Evolutionary conservation across 352 stramenopile species (phyloP), one percentile per base, ranked within the genome.

Genomic region (Phytophthora pinifolia): DNA sequence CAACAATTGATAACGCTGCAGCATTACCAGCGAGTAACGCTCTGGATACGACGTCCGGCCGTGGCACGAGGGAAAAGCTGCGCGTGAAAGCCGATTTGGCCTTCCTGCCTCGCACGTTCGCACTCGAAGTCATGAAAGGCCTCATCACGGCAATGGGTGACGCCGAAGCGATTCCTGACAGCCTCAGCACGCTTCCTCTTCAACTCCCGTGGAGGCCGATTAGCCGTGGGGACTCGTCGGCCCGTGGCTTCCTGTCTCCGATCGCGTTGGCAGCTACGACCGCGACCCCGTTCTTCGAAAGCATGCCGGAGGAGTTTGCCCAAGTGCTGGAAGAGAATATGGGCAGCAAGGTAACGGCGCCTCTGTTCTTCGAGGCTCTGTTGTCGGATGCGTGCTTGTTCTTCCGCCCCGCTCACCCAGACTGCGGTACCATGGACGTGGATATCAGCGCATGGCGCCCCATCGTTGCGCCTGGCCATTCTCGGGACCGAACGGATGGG

Each of bases 321-420:
- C 47, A 68, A 33, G 74, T 82, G 14, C 25, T 87, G 0, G 74
- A 82, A 36, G 63, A 86, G 45, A 51, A 62, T 6, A 64, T 89
- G 15, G 55, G 62, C 2, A 47, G 52, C 2, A 70, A 74, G n/a
- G 56, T 87, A 5, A 75, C 74, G 1, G 76, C 76, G 1, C 44
- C 58, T 4, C 39, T 87, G 1, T 77, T 89, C 38, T 89, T 86
- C 45, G 72, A 86, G 14, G 68, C 66, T 3, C 27, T 89, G 18
- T 41, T 89, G 17, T 84, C 70, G 1, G 76, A 89, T 49, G 72
- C 76, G 35, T 76, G 72, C 38, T 72, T 71, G 4, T 86, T 86
- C 29, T 76, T 85, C 42, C 67, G 72, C 13, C 47, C 34, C 17
- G 46, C 61, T 1, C 60, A 67, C 18, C 52, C 58, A 41, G 49